phyloP scores from a whole-genome alignment of 306 rosid genomes.

The Pyrus betulifolia region DNA sequence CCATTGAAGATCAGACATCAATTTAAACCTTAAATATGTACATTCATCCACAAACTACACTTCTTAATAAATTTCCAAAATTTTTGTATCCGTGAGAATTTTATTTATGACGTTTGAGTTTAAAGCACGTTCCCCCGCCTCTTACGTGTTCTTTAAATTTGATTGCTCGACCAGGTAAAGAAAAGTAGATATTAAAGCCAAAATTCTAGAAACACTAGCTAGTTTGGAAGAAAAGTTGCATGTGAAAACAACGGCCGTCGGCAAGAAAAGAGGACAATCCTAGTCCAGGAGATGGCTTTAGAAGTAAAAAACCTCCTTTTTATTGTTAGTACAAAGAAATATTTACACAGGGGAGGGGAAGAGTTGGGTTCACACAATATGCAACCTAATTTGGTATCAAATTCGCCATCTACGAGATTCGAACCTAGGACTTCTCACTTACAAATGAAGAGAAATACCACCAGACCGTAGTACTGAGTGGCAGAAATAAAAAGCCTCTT shows the following conservation, averaged over 20 bases:
- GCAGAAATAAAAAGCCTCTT: no score
- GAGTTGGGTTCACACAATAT: rapidly evolving
- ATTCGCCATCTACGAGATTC: no score
- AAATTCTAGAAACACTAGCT: not conserved
- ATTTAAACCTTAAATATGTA: not conserved
- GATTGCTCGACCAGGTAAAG: not conserved
- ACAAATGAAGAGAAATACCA: no score
- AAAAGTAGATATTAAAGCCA: not conserved
- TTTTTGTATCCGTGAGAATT: not conserved
- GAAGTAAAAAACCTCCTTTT: not conserved
- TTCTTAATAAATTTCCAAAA: not conserved
- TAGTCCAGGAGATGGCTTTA: not conserved
- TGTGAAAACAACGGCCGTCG: constrained; percentile 1
- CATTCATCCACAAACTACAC: not conserved
- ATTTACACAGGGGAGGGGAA: rapidly evolving
- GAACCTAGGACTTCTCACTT: no score
- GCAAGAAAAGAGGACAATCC: not conserved
- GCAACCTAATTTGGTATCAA: no score
- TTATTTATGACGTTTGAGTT: not conserved
- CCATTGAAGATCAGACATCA: not conserved
- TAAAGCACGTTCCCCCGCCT: not conserved
- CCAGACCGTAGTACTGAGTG: no score
- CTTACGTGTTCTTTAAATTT: not conserved
- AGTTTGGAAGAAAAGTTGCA: not conserved
- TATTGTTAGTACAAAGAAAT: no score